phyloP scores from a whole-genome alignment of 1,139 yeast species.

The Yamadazyma siamensis region DNA sequence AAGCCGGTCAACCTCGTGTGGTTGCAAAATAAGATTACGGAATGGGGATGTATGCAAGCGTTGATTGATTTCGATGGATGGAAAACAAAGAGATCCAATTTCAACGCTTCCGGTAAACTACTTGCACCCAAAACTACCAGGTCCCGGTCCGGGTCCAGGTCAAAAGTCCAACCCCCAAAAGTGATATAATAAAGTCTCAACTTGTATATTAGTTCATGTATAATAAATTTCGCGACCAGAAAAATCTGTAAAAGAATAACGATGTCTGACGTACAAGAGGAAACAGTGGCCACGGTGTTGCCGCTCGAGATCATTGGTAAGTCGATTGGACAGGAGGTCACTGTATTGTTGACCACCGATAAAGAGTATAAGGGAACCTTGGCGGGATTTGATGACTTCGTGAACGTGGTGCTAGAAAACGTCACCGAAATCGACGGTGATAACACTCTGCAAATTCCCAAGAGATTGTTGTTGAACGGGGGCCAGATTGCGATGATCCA shows the following conservation, averaged over 20 bases:
- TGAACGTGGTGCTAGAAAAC: conserved; percentile 83
- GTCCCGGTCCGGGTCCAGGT: conserved; percentile 13
- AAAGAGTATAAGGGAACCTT: conserved; percentile 81
- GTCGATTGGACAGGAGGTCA: conserved; percentile 75
- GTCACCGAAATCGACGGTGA: conserved; percentile 57
- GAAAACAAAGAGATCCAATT: conserved; percentile 42
- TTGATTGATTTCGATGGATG: conserved; percentile 94
- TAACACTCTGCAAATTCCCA: no score
- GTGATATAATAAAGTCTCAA: background rate
- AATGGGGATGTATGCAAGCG: conserved; percentile 99
- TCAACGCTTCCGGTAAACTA: conserved; percentile 9
- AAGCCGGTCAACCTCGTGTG: conserved; percentile 94
- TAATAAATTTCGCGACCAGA: no score
- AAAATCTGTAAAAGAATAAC: background rate
- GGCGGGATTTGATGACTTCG: conserved; percentile 93
- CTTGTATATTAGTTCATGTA: no score
- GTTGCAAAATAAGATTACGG: conserved; percentile 91
- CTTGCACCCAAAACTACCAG: conserved; percentile 10
- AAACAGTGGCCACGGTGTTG: conserved; percentile 33
- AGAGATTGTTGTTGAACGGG: conserved; percentile 83
- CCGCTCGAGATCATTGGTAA: conserved; percentile 88
- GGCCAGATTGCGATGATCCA: conserved; percentile 74
- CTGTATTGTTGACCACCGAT: conserved; percentile 73
- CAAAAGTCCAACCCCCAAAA: conserved; percentile 1
- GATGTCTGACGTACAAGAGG: conserved; percentile 7